These are phyloP conservation scores for Articulospora tetracladia DNA, from an alignment of 495 filamentous ascomycete genomes.

Conservation along the genomic window DNA sequence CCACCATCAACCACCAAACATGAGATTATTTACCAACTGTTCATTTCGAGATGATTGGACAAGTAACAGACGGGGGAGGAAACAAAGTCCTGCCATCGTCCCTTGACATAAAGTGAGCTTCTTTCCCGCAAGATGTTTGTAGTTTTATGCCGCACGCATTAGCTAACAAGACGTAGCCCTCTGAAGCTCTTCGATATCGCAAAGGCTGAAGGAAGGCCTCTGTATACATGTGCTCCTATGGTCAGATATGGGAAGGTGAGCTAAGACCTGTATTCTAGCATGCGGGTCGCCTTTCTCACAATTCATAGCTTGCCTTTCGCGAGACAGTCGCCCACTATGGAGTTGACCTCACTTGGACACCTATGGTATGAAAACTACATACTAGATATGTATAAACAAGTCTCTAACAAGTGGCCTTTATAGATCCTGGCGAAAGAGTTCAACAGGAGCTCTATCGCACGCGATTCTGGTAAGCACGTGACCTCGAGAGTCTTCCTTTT, in stretches of 20 bases:
- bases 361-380: conserved; percentile 42
- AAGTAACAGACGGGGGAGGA: conserved; percentile 2
- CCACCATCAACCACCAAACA: neutral
- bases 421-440: conserved; percentile 67
- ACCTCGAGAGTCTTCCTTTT: neutral
- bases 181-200: conserved; percentile 55
- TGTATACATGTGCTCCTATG: conserved; percentile 65
- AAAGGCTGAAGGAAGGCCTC: conserved; percentile 42
- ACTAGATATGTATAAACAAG: neutral
- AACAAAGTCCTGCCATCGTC: neutral
- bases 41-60: conserved; percentile 4
- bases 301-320: conserved; percentile 54
- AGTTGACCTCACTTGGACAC: conserved; percentile 63
- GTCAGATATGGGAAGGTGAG: conserved; percentile 57
- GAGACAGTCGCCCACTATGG: conserved; percentile 54
- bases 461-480: conserved; percentile 48
- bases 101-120: conserved; percentile 14
- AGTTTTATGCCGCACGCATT: too few species aligned
- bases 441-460: conserved; percentile 51
- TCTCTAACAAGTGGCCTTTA: neutral
- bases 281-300: neutral
- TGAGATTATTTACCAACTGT: neutral
- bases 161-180: conserved; percentile 37
- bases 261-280: neutral
- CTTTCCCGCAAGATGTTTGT: neutral